These are phyloP conservation scores for Botryosphaeria dothidea DNA, from an alignment of 2,329 filamentous ascomycete species.

Conservation along the genomic window DNA sequence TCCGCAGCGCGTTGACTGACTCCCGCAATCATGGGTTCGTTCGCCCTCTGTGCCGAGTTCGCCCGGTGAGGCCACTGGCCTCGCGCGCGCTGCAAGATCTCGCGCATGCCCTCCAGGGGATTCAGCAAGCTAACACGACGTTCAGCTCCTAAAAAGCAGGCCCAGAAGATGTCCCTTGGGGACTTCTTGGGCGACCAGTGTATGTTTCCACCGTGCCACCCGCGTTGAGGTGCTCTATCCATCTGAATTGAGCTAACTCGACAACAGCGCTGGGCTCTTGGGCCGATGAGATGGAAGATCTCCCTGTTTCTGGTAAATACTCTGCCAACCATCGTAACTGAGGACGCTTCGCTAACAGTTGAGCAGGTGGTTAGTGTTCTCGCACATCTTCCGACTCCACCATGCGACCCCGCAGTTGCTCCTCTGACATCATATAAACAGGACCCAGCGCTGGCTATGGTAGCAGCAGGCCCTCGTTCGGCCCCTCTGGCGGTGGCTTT, in stretches of 20 bases:
- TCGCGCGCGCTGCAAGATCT: conserved; percentile 3
- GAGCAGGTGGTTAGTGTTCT: conserved; percentile 13
- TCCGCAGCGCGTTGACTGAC: conserved; percentile 39
- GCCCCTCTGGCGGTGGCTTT: conserved; percentile 39
- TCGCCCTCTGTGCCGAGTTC: conserved; percentile 29
- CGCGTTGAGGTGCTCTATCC: conserved; percentile 14
- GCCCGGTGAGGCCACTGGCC: conserved; percentile 21
- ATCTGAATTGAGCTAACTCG: conserved; percentile 29
- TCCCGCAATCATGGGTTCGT: conserved; percentile 62
- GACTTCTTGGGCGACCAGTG: conserved; percentile 92
- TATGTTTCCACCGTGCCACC: conserved; percentile 52
- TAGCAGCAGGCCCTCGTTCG: conserved; percentile 49
- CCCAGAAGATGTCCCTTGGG: conserved; percentile 96
- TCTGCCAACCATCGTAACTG: neutral
- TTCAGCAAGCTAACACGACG: conserved; percentile 46
- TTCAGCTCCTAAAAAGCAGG: conserved; percentile 86
- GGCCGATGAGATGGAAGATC: conserved; percentile 98
- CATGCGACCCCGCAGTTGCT: conserved; percentile 16
- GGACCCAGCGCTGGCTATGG: conserved; percentile 49
- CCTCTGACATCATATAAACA: conserved; percentile 26
- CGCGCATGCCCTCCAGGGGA: neutral
- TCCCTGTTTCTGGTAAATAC: conserved; percentile 68
- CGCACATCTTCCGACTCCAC: neutral
- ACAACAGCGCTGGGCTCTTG: conserved; percentile 77
- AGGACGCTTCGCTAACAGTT: neutral